Conservation (phyloP, 129 eudicot genomes). For the Flaveria robusta region DNA sequence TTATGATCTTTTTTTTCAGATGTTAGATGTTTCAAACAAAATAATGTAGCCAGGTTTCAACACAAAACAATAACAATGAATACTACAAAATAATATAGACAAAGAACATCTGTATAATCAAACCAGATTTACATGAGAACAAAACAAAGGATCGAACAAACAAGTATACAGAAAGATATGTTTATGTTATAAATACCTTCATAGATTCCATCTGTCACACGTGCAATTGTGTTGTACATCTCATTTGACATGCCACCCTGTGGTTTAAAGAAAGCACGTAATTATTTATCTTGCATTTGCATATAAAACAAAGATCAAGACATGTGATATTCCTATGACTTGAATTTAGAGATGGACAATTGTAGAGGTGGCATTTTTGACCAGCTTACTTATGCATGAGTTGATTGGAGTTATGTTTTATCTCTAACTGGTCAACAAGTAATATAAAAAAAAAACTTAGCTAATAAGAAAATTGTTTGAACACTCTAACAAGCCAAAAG, state of each 20-base stretch:
- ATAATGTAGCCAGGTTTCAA: neutral
- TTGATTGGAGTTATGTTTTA: neutral
- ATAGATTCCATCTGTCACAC: constrained; percentile 97
- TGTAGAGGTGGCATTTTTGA: constrained; percentile 1
- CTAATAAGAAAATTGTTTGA: neutral
- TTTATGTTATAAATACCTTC: constrained; percentile 59
- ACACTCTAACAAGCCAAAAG: neutral
- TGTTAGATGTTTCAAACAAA: constrained; percentile 7
- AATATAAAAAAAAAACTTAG: neutral
- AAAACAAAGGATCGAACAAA: constrained; percentile 16
- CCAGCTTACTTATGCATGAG: constrained; percentile 2
- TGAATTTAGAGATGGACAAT: neutral
- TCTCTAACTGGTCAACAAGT: neutral
- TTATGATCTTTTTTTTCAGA: neutral
- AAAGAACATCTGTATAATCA: constrained; percentile 8
- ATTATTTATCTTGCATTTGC: constrained; percentile 21
- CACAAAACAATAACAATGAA: neutral
- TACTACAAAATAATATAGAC: neutral
- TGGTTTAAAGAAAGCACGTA: constrained; percentile 25
- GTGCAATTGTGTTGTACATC: constrained; percentile 87
- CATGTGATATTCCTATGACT: constrained; percentile 13
- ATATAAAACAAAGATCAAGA: constrained; percentile 1
- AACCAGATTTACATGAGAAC: constrained; percentile 7
- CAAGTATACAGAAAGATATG: neutral
- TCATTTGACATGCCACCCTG: constrained; percentile 99